Percentiles rank a stretch among this genome's conserved stretches.
These are phyloP conservation scores for Vanrija sp. DNA, from an alignment of 1,284 basidiomycete species.

Conservation along the genomic window DNA sequence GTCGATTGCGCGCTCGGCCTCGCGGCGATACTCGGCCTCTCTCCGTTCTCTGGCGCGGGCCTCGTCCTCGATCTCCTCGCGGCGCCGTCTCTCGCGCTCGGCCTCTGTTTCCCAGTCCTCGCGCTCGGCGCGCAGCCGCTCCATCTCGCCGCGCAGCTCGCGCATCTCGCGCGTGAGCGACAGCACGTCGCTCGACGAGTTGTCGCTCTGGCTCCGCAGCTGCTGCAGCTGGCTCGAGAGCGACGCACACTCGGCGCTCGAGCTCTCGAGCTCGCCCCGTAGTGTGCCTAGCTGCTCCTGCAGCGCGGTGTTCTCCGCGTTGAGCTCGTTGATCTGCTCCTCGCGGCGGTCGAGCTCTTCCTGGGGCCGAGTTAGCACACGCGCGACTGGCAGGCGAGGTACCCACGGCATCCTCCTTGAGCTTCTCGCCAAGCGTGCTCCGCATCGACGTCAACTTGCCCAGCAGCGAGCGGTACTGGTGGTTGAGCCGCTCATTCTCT, in stretches of 20 bases:
- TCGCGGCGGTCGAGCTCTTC: constrained; percentile 93
- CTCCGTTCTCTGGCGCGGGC: constrained; percentile 62
- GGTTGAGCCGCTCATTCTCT: constrained; percentile 78
- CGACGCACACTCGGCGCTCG: constrained; percentile 68
- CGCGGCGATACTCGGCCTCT: constrained; percentile 61
- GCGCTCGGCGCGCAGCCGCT: constrained; percentile 73
- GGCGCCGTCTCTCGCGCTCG: constrained; percentile 65
- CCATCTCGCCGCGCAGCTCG: constrained; percentile 75
- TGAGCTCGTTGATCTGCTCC: constrained; percentile 69
- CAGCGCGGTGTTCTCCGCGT: constrained; percentile 71
- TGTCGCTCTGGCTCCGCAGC: constrained; percentile 50
- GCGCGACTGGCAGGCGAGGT: not conserved
- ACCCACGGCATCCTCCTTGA: constrained; percentile 87
- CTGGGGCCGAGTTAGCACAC: constrained; percentile 51
- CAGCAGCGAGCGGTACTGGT: constrained; percentile 81
- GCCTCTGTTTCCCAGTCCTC: constrained; percentile 83
- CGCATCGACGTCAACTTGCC: constrained; percentile 90
- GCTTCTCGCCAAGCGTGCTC: constrained; percentile 85
- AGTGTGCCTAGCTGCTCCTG: constrained; percentile 65
- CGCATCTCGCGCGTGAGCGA: constrained; percentile 74
- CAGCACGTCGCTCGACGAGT: constrained; percentile 63
- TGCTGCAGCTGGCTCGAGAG: constrained; percentile 64
- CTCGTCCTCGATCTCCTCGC: constrained; percentile 63
- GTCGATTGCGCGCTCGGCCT: constrained; percentile 55
- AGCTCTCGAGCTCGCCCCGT: constrained; percentile 68